Conservation (phyloP, 2,329 filamentous ascomycete genomes). For the Paraphaeosphaeria sporulosa region DNA sequence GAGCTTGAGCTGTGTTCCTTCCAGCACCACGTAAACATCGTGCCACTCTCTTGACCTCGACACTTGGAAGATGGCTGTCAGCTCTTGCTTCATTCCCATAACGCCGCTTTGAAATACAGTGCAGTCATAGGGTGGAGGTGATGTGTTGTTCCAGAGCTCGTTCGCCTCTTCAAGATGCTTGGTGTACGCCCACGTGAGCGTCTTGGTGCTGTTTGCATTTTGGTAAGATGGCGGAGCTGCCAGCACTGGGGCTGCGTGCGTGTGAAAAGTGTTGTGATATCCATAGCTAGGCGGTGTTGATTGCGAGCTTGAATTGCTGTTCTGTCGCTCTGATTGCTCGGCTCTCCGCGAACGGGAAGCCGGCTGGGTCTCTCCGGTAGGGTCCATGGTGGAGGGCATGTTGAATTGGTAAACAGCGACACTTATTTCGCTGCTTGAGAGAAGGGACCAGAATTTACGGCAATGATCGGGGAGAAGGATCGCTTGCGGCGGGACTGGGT, state of each 20-base stretch:
- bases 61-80: constrained; percentile 69
- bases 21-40: constrained; percentile 68
- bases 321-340: constrained; percentile 5
- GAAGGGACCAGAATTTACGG: neutral
- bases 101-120: constrained; percentile 42
- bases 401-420: neutral
- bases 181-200: constrained; percentile 30
- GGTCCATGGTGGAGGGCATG: constrained; percentile 16
- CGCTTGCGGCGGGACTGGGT: constrained; percentile 10
- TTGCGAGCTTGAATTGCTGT: constrained; percentile 24
- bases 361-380: constrained; percentile 5
- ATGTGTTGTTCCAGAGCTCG: constrained; percentile 23
- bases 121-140: constrained; percentile 48
- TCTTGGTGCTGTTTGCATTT: constrained; percentile 31
- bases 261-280: constrained; percentile 54
- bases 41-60: constrained; percentile 71
- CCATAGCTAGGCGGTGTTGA: constrained; percentile 43
- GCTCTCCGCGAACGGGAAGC: constrained; percentile 24
- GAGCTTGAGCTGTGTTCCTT: constrained; percentile 73
- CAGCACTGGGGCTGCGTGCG: constrained; percentile 40
- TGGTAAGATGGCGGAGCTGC: constrained; percentile 44
- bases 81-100: constrained; percentile 68
- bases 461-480: neutral
- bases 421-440: neutral
- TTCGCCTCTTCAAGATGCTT: constrained; percentile 30